Base-by-base conservation (phyloP, 768 basidiomycete species). In the Pleurotus ostreatus region DNA sequence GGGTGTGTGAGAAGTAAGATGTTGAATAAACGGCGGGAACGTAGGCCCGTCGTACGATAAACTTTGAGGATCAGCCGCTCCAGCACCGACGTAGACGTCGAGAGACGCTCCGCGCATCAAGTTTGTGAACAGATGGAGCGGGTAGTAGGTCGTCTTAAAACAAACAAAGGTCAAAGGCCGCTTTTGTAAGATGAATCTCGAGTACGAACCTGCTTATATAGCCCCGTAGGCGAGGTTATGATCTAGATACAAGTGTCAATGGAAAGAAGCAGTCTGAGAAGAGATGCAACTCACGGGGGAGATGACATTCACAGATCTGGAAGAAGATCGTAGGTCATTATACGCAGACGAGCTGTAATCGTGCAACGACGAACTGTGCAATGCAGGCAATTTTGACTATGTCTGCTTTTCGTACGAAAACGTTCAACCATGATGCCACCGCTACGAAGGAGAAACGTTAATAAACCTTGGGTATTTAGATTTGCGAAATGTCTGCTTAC, bases 381-480 rank as follows among this genome's bases (percentile, higher is more conserved):
- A 84, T 77, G 61, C 83, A 84, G 1, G 83, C 83, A 47, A 84
- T 81, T 58, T 80, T 79, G 44, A 84, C 78, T 5, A 82, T 70
- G 60, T 82, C 79, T 4, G 81, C 79, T 49, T 85, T 80, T 15
- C 83, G 73, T 5, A 84, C 75, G 58, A 85, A 80, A 4, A 83
- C 77, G 62, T 84, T 84, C 52, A 85, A 66, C 82, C 83, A 85
- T 7, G 80, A 71, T 2, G 79, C 80, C 49, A 85, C 81, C 15
- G 81, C 83, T 75, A 61, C 7, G 59, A 59, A 23, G 61, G 47
- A 30, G 26, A 8, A 15, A 43, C 0, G 41, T 43, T 12, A 15
- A 43, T 43, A 13, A 18, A 12, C 18, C 5, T 1, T 12, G 4
- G 5, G 18, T 20, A 43, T 18, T 15, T 1, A 41, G 4, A 43